These are phyloP conservation scores for Hymenoscyphus occultus DNA, from an alignment of 2,329 filamentous ascomycete genomes.

Conservation along the genomic window DNA sequence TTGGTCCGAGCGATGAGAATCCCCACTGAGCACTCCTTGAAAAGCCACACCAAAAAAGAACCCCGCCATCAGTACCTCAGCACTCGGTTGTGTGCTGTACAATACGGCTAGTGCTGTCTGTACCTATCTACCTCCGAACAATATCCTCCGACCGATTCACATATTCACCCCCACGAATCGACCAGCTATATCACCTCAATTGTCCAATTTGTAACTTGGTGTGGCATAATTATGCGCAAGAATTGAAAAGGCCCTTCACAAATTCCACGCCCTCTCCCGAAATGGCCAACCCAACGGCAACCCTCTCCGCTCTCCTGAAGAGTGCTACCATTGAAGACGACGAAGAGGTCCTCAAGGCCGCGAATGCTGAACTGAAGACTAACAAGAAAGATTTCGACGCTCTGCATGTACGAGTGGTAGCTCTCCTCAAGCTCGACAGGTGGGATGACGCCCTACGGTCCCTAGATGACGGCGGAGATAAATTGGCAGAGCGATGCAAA, in stretches of 20 bases:
- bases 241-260: conserved; percentile 6
- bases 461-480: conserved; percentile 60
- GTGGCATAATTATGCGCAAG: conserved; percentile 11
- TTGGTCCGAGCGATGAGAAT: conserved; percentile 7
- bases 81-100: background rate
- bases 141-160: background rate
- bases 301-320: conserved; percentile 43
- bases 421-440: conserved; percentile 77
- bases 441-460: conserved; percentile 73
- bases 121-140: background rate
- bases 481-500: conserved; percentile 56
- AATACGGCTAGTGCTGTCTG: too few relatives aligned
- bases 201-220: background rate
- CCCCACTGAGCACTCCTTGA: conserved; percentile 4
- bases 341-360: conserved; percentile 65
- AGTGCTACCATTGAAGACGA: conserved; percentile 64
- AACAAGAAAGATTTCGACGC: conserved; percentile 57
- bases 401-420: conserved; percentile 68
- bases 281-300: conserved; percentile 36
- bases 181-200: background rate
- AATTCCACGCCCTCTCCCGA: conserved; percentile 10
- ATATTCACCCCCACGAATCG: background rate
- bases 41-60: conserved; percentile 1
- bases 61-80: conserved; percentile 11
- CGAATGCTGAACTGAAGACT: conserved; percentile 59